Percentiles rank a stretch among this genome's conserved stretches.
phyloP scores from a whole-genome alignment of 176 grass and related monocot genomes.

The Triticum timopheevii region DNA sequence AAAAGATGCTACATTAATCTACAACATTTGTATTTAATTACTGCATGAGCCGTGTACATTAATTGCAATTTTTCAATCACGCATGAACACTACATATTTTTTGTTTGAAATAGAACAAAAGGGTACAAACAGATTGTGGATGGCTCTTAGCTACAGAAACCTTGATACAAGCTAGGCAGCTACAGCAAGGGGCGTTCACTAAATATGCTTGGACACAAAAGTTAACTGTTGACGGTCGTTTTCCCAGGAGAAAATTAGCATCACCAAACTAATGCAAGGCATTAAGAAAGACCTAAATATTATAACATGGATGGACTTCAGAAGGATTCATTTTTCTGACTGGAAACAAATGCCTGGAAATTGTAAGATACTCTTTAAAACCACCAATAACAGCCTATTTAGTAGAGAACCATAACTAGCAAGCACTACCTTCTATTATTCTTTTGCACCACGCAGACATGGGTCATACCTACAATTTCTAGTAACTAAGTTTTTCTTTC shows the following conservation, averaged over 20 bases:
- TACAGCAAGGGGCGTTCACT: constrained; percentile 1
- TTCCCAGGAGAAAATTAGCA: neutral
- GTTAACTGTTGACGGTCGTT: neutral
- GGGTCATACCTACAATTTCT: neutral
- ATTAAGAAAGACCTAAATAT: neutral
- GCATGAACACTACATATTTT: neutral
- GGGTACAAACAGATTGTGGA: neutral
- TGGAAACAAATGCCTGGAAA: constrained; percentile 1
- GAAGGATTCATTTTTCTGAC: neutral
- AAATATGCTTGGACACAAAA: constrained; percentile 8
- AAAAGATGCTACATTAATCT: neutral
- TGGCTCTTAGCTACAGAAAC: constrained; percentile 19
- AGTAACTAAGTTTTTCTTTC: neutral
- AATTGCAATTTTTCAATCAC: constrained; percentile 24
- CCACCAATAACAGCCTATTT: neutral
- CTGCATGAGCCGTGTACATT: constrained; percentile 5
- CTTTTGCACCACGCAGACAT: neutral
- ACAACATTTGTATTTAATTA: neutral
- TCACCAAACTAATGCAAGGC: neutral
- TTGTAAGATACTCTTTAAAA: constrained; percentile 1
- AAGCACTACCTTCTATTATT: neutral
- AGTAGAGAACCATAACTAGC: neutral
- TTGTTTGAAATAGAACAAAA: neutral
- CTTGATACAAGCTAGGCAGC: neutral
- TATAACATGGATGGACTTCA: neutral